A percentile compares a stretch with the other conserved stretches of the same genome.
phyloP scores from a whole-genome alignment of 768 basidiomycete genomes.

The Symmetrospora coprosmae region DNA sequence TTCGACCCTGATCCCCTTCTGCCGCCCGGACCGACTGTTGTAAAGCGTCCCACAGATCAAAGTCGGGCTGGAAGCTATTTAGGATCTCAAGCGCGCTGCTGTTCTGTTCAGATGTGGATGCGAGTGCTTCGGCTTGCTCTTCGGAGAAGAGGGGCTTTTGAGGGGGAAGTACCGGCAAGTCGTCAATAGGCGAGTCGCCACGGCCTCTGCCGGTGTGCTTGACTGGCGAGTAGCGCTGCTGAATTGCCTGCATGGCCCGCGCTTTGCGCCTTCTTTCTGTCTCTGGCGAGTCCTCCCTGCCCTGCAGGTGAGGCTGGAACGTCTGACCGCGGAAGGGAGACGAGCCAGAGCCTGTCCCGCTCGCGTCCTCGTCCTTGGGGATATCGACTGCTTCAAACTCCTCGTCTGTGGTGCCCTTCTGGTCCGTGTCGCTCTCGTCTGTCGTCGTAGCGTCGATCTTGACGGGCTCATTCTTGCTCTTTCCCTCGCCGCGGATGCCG shows the following conservation, averaged over 20 bases:
- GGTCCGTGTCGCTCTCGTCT: conserved; percentile 36
- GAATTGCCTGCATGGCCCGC: conserved; percentile 19
- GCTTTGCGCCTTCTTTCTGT: too few relatives aligned
- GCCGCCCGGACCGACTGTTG: neutral
- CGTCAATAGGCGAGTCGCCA: conserved; percentile 1
- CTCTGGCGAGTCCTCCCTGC: conserved; percentile 5
- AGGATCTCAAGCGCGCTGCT: neutral
- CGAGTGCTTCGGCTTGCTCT: neutral
- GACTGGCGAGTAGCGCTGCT: conserved; percentile 15
- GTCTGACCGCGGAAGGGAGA: neutral
- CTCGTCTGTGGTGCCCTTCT: conserved; percentile 43
- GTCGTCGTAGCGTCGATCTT: conserved; percentile 33
- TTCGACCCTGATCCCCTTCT: neutral
- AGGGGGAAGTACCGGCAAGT: conserved; percentile 7
- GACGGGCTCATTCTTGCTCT: conserved; percentile 42
- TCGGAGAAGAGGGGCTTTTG: conserved; percentile 6
- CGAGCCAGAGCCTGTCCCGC: neutral
- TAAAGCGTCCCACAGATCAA: neutral
- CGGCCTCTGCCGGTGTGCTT: neutral
- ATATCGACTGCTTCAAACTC: conserved; percentile 63
- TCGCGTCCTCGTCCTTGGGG: neutral
- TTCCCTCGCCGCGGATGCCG: conserved; percentile 61
- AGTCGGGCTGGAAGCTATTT: neutral
- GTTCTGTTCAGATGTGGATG: neutral
- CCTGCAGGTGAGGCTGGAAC: conserved; percentile 10